Evolutionary conservation across 1,284 basidiomycete species (phyloP).

Genomic region (Microbotryomycetes sp.): DNA sequence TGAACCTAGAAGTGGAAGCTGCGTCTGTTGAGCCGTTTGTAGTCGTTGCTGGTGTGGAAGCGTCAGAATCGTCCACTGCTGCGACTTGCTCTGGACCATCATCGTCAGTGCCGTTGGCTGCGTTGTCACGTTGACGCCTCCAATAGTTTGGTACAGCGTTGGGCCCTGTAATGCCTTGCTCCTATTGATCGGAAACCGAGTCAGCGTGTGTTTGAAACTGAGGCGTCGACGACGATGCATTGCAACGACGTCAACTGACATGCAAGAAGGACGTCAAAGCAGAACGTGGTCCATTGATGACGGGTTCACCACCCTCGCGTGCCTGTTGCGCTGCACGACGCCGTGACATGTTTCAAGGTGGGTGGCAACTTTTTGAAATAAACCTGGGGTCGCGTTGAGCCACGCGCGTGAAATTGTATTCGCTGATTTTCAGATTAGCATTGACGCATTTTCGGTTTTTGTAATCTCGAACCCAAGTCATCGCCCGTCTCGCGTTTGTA

Average conservation of each 20-base stretch:
- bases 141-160: conserved; percentile 52
- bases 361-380: too few species aligned
- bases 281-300: conserved; percentile 63
- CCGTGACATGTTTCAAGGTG: conserved; percentile 1
- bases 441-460: too few species aligned
- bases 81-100: neutral
- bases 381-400: too few species aligned
- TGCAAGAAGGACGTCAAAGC: conserved; percentile 86
- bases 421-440: too few species aligned
- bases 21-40: conserved; percentile 19
- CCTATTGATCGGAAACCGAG: conserved; percentile 46
- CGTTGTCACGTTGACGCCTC: conserved; percentile 28
- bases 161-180: conserved; percentile 64
- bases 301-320: neutral
- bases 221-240: too few species aligned
- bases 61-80: conserved; percentile 46
- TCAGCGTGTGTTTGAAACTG: neutral
- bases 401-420: too few species aligned
- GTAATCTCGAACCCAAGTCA: too few species aligned
- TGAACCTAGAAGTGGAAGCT: conserved; percentile 15
- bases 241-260: conserved; percentile 51
- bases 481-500: too few species aligned
- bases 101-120: conserved; percentile 40
- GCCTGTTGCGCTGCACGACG: neutral
- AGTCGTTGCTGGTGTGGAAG: conserved; percentile 45